Conservation (phyloP, 192 early-diverging fungal species). For the Coemansia sp. region DNA sequence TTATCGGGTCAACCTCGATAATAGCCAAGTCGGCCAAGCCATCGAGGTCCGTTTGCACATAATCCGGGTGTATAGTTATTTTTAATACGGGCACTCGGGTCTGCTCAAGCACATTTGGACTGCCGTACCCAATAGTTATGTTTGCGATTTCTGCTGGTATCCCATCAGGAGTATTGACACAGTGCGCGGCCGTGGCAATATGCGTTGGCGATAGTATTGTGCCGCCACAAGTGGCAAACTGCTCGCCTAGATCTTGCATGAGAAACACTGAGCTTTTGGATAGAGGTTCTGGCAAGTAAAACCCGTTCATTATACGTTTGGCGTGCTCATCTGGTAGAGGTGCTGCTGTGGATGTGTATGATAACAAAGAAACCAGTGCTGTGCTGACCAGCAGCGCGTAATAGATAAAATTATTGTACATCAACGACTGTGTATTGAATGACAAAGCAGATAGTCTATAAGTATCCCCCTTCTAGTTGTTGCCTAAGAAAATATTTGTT, state of each 20-base stretch:
- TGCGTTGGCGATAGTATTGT: conserved; percentile 25
- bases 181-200: conserved; percentile 38
- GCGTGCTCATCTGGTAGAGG: no score
- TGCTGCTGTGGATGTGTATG: no score
- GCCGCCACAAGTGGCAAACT: conserved; percentile 23
- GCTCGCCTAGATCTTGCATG: neutral
- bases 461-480: no score
- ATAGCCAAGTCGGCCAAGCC: conserved; percentile 31
- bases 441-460: no score
- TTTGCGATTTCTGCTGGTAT: conserved; percentile 10
- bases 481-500: no score
- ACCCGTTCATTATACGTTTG: neutral
- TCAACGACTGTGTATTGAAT: no score
- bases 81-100: conserved; percentile 1
- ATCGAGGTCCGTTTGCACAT: neutral
- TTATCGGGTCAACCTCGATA: conserved; percentile 14
- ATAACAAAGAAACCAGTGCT: no score
- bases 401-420: no score
- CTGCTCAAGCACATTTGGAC: conserved; percentile 14
- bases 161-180: no score
- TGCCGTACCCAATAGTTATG: conserved; percentile 22
- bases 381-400: no score
- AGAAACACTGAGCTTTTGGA: neutral
- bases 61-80: conserved; percentile 19
- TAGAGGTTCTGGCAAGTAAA: neutral